phyloP scores from a whole-genome alignment of 139 green algal species.

The Chlorella ohadii region DNA sequence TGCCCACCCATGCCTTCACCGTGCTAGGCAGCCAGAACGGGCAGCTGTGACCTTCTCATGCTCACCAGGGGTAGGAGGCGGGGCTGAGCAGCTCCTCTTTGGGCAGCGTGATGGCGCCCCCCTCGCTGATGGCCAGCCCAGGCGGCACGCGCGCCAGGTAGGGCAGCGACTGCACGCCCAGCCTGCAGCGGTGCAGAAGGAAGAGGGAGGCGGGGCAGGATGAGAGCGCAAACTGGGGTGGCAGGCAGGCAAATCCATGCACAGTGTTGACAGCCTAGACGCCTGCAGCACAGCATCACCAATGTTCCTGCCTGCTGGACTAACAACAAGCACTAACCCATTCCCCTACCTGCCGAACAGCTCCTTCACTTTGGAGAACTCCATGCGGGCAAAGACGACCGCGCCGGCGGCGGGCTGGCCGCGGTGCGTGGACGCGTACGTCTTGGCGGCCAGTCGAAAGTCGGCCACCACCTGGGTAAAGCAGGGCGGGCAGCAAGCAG shows the following conservation, averaged over 20 bases:
- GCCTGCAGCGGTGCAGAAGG: conserved; percentile 32
- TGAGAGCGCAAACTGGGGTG: neutral
- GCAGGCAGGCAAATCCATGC: too few species aligned
- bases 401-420: conserved; percentile 35
- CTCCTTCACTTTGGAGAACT: conserved; percentile 50
- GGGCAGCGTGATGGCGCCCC: conserved; percentile 51
- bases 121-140: conserved; percentile 31
- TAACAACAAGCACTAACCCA: too few species aligned
- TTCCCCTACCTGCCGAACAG: conserved; percentile 53
- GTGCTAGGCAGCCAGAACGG: too few species aligned
- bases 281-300: too few species aligned
- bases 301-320: too few species aligned
- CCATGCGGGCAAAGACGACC: conserved; percentile 72
- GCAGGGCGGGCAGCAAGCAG: too few species aligned
- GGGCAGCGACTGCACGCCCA: conserved; percentile 69
- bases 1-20: too few species aligned
- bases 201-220: neutral
- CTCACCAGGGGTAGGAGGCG: conserved; percentile 63
- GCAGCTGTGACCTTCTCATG: too few species aligned
- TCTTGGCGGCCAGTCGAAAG: conserved; percentile 43
- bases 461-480: conserved; percentile 31
- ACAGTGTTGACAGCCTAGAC: too few species aligned
- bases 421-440: conserved; percentile 21
- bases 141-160: conserved; percentile 59
- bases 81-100: conserved; percentile 47